Evolutionary conservation across 805 yeast species (phyloP).

Genomic region (Metschnikowia kofuensis): DNA sequence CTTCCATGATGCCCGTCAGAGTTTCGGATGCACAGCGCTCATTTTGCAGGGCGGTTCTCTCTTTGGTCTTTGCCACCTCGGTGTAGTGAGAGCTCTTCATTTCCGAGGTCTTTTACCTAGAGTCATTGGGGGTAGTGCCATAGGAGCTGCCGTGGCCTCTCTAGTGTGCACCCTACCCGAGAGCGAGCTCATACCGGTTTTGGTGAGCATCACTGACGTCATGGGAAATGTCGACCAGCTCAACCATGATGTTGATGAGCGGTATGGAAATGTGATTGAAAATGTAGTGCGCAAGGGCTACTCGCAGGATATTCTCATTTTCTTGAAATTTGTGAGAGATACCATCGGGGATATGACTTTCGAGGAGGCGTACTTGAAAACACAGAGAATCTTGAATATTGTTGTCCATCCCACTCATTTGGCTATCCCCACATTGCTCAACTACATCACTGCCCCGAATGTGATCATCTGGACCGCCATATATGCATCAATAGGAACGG

Average conservation of each 20-base stretch:
- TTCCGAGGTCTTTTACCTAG: constrained; percentile 74
- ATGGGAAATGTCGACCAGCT: constrained; percentile 44
- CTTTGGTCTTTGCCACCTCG: constrained; percentile 91
- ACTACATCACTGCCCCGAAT: constrained; percentile 91
- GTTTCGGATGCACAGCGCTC: constrained; percentile 87
- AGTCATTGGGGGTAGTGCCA: constrained; percentile 87
- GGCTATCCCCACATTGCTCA: constrained; percentile 68
- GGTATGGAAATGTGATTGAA: constrained; percentile 68
- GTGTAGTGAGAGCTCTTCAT: constrained; percentile 83
- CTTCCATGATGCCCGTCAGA: constrained; percentile 81
- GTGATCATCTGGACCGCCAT: constrained; percentile 82
- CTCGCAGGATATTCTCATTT: constrained; percentile 79
- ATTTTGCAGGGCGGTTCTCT: constrained; percentile 92
- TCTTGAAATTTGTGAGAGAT: constrained; percentile 72
- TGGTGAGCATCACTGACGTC: constrained; percentile 36
- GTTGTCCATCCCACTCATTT: constrained; percentile 78
- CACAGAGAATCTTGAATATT: constrained; percentile 78
- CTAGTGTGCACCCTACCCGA: constrained; percentile 73
- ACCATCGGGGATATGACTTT: constrained; percentile 83
- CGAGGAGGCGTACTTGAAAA: constrained; percentile 83
- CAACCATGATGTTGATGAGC: constrained; percentile 53
- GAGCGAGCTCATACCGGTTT: constrained; percentile 54
- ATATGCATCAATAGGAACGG: constrained; percentile 77
- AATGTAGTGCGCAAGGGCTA: constrained; percentile 77
- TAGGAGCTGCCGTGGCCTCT: constrained; percentile 91